Evolutionary conservation across 768 basidiomycete genomes (phyloP), one percentile per base, ranked within the genome.

Genomic region (Leccinum subtestaceum): DNA sequence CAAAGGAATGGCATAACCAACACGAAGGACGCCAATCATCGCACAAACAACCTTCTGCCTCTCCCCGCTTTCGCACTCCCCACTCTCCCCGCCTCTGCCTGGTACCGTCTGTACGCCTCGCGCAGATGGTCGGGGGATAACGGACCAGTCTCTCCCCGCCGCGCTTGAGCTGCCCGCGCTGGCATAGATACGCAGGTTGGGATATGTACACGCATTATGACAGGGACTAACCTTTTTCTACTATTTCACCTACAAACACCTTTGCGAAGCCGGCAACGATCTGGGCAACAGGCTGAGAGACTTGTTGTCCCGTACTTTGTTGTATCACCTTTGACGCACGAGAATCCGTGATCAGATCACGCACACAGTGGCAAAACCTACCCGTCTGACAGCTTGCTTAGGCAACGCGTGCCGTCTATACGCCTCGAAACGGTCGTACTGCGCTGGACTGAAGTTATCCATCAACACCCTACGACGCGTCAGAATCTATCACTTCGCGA

Each of bases 181-280:
- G 57, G 36, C 13, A 19, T 12, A 31, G 23, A 27, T 45, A 43
- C 1, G 11, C 23, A 38, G 23, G 48, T 34, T 52, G 29, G 21
- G 23, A 25, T 13, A 19, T 25, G n/a, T 8, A 25, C 23, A 17
- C 5, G 2, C 10, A 32, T 4, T 10, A 13, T 5, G n/a, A 21
- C 55, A 8, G 17, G 1, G 19, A 10, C 47, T 56, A 52, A 91
- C 93, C 93, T 75, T 89, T 90, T 69, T 95, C 93, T 17, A 95
- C 83, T 5, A 96, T 90, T 71, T 95, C 93, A 3, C 94, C 94
- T 3, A 96, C 92, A 60, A 95, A 96, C 0, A 96, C 92, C 68
- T 95, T 96, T 13, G 84, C 82, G 58, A 96, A 89, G 60, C 94
- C 94, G 5, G 93, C 92, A 2, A 95, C 88, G 47, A 95, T 85